phyloP scores from a whole-genome alignment of 2,329 filamentous ascomycete genomes.

The Botrytis medusae region DNA sequence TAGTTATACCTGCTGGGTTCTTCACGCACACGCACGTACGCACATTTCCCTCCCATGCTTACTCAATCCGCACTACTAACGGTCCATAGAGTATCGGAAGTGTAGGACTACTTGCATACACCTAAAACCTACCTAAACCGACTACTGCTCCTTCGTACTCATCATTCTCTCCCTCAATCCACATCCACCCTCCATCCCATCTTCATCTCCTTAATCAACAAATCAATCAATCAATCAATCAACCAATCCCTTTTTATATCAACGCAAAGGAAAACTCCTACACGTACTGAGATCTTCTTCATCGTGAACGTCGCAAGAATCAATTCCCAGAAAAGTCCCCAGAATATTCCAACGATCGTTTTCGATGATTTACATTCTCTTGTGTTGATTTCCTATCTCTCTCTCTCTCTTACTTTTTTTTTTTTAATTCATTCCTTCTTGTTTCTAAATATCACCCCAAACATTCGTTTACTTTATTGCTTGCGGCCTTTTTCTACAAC shows the following conservation, averaged over 20 bases:
- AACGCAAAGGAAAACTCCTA: constrained; percentile 59
- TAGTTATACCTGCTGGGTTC: no score
- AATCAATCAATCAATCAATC: constrained; percentile 42
- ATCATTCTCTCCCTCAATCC: neutral
- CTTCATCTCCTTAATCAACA: constrained; percentile 42
- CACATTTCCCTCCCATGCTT: neutral
- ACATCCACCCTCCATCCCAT: constrained; percentile 37
- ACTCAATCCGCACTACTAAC: neutral
- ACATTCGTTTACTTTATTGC: constrained; percentile 12
- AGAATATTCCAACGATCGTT: neutral
- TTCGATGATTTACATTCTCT: constrained; percentile 29
- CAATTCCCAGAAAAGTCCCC: neutral
- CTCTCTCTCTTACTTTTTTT: constrained; percentile 12
- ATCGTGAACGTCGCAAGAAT: constrained; percentile 4
- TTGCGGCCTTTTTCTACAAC: constrained; percentile 11
- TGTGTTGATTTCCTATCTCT: constrained; percentile 18
- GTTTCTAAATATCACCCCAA: neutral
- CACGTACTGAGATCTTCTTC: constrained; percentile 48
- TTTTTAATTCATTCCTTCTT: constrained; percentile 9
- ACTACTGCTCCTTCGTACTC: neutral
- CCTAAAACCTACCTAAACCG: no score
- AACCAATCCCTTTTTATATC: constrained; percentile 67
- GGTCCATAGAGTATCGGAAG: neutral
- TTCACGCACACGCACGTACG: neutral
- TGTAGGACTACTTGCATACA: no score